Base-by-base conservation (phyloP, 805 yeast genomes). In the Saccharomycopsis fibuligera region DNA sequence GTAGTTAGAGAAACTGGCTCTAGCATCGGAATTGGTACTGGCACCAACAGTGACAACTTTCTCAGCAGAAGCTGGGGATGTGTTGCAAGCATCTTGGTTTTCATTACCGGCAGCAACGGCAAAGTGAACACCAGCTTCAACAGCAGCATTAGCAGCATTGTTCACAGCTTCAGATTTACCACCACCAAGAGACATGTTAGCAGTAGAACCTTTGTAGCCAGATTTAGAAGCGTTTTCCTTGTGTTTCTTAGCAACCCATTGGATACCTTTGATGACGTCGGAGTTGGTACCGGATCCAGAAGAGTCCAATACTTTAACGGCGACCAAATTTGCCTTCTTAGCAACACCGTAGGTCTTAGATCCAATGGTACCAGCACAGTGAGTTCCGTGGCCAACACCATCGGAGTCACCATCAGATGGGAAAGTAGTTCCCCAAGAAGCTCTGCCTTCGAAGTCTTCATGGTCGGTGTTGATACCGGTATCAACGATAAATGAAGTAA, bases 201-300 rank as follows among this genome's bases (percentile, higher is more conserved):
- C 80, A 44, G 77, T 73, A 21, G 82, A 74, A 29, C 82, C 83
- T 65, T 85, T 84, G 70, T 82, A 83, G 22, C 86, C 83, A 38
- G 72, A 67, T 54, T 67, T 64, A 38, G 72, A 71, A 58, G 68
- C 67, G 48, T 65, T 63, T 45, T 68, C 72, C 45, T 59, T 64
- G 65, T 78, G 83, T 30, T 70, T 60, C 55, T 68, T 67, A 44
- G 76, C 81, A 48, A 75, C 83, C 60, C 62, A 76, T 62, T 79
- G 81, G 46, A 78, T 78, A 42, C 83, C 84, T 65, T 75, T 75
- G 61, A 79, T 69, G 37, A 78, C 81, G 59, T 76, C 82, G 42
- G 80, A 71, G 73, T 75, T 75, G 51, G 78, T 62, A 47, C 83
- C 84, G 16, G 77, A 70, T 45, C 83, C 83, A 60, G 73, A 71